A percentile compares a stretch with the other conserved stretches of the same genome.
Conservation (phyloP, 2,329 filamentous ascomycete species). For the Colletotrichum cordylinicola region DNA sequence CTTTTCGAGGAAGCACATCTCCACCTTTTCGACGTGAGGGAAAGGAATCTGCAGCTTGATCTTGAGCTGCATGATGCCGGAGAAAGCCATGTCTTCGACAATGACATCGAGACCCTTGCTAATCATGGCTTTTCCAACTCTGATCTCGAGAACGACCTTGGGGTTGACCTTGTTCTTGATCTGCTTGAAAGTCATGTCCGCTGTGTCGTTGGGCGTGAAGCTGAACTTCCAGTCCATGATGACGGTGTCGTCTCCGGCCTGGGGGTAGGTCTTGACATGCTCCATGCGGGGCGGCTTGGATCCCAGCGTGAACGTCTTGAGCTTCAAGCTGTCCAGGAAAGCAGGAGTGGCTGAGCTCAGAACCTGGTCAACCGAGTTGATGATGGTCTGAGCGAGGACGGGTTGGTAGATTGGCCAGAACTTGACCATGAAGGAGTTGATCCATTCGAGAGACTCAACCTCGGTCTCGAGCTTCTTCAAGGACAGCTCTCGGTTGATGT, state of each 20-base stretch:
- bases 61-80: conserved; percentile 94
- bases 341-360: conserved; percentile 89
- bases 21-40: conserved; percentile 91
- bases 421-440: conserved; percentile 97
- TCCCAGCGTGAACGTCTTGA: conserved; percentile 93
- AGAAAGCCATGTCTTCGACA: conserved; percentile 96
- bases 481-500: conserved; percentile 86
- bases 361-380: conserved; percentile 95
- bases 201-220: conserved; percentile 94
- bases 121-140: conserved; percentile 93
- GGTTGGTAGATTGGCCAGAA: conserved; percentile 99
- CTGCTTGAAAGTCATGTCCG: conserved; percentile 89
- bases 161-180: conserved; percentile 96
- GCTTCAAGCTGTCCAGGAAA: conserved; percentile 90
- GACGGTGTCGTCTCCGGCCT: conserved; percentile 91
- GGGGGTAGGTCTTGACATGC: conserved; percentile 97
- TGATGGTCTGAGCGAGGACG: conserved; percentile 88
- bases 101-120: conserved; percentile 98
- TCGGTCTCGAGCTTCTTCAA: conserved; percentile 90
- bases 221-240: conserved; percentile 99
- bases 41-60: conserved; percentile 97
- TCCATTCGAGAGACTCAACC: conserved; percentile 94
- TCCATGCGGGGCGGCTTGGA: conserved; percentile 96
- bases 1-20: conserved; percentile 91
- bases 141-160: conserved; percentile 93